Base-by-base conservation (phyloP, 192 early-diverging fungal genomes). In the Gigaspora rosea region DNA sequence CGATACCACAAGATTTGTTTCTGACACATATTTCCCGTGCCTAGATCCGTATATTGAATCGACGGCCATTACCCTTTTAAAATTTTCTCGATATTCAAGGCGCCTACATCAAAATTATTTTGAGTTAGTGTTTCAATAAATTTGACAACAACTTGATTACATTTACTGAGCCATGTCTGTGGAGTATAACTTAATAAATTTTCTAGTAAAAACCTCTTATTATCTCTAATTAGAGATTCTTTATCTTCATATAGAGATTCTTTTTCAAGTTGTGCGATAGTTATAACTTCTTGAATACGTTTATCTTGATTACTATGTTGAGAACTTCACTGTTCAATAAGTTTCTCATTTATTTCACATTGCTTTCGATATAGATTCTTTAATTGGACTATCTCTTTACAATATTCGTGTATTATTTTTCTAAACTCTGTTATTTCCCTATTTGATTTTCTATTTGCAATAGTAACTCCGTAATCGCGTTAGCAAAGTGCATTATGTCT, bases 91-190 rank as follows among this genome's bases (percentile, higher is more conserved):
- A 35, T 2, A 32, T 11, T 67, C 18, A 46, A 48, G 3, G 8
- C 5, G 41, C 41, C 13, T 10, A 4, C 1, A 22, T 51, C 8
- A 8, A n/a, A 20, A 70, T 48, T 33, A 70, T 70, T 70, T 8
- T 70, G 20, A 20, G 22, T 70, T 54, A 70, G 20, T 50, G n/a
- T 70, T 51, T 70, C 67, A 51, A 70, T 70, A 51, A 70, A 70
- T 27, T 51, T 70, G 2, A 70, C 67, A 22, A 70, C 20, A 71
- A 71, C 68, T 71, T 71, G 68, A 52, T 71, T 71, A 52, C 68
- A 18, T 71, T 27, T 22, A 52, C 22, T 27, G 5, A 71, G 15
- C 68, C 68, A 71, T 3, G 1, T 22, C 5, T 71, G 18, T 13
- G 18, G 20, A 22, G 6, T 52, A 71, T 71, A 70, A 32, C 10